These are phyloP conservation scores for Cercospora citrullina DNA, from an alignment of 2,329 filamentous ascomycete species.

Conservation along the genomic window DNA sequence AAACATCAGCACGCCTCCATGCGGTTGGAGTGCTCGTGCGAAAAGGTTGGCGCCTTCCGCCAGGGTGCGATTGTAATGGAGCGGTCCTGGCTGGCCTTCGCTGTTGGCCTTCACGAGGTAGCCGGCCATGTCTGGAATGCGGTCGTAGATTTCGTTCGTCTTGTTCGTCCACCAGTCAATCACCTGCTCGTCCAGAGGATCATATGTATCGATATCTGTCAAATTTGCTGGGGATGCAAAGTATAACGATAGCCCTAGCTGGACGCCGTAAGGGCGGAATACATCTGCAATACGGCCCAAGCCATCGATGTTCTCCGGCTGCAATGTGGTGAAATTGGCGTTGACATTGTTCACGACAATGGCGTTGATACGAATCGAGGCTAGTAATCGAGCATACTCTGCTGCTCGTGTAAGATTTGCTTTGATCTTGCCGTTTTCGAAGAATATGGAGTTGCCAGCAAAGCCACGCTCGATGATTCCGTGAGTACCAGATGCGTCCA, in stretches of 20 bases:
- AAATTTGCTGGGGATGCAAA: constrained; percentile 64
- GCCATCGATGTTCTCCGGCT: constrained; percentile 59
- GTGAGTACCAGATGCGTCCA: constrained; percentile 14
- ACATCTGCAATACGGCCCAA: constrained; percentile 63
- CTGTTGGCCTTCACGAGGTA: constrained; percentile 72
- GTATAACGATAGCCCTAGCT: constrained; percentile 65
- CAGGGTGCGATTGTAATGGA: constrained; percentile 69
- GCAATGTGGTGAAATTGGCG: constrained; percentile 61
- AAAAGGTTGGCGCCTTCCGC: constrained; percentile 70
- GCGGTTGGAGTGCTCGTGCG: constrained; percentile 57
- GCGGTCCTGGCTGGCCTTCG: constrained; percentile 68
- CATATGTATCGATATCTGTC: constrained; percentile 61
- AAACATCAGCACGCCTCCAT: constrained; percentile 67
- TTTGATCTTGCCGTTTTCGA: constrained; percentile 57
- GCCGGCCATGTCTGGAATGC: constrained; percentile 66
- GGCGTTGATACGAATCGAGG: constrained; percentile 66
- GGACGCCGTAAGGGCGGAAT: constrained; percentile 67
- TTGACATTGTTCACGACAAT: constrained; percentile 73
- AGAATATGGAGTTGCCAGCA: constrained; percentile 68
- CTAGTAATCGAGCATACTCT: constrained; percentile 65
- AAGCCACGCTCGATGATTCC: constrained; percentile 64
- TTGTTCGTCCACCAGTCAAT: constrained; percentile 63
- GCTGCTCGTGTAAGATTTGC: constrained; percentile 60
- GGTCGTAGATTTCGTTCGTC: constrained; percentile 59
- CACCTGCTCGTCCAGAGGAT: constrained; percentile 62